Evolutionary conservation across 768 basidiomycete species (phyloP).

Genomic region (Mycena vitilis): DNA sequence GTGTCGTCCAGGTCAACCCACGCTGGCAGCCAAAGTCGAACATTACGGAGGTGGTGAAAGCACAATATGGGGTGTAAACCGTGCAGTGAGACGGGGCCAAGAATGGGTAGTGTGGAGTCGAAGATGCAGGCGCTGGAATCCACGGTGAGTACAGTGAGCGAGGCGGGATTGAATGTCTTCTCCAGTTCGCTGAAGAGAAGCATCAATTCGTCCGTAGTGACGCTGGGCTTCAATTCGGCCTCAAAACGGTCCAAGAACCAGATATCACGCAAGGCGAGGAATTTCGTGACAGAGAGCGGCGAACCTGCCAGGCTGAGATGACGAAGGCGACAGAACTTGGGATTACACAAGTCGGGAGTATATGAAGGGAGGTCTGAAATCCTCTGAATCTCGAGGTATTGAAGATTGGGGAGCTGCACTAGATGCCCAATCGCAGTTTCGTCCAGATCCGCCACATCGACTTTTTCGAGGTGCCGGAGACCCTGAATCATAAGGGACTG

Average conservation of each 20-base stretch:
- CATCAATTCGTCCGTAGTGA: background rate
- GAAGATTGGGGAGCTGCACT: background rate
- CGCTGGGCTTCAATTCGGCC: no score
- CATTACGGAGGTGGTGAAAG: no score
- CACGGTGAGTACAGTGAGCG: background rate
- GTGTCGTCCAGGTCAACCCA: background rate
- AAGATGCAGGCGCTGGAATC: background rate
- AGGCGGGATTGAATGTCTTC: background rate
- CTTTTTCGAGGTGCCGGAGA: background rate
- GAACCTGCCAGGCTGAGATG: background rate
- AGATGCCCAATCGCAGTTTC: background rate
- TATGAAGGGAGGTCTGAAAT: background rate
- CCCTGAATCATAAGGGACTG: background rate
- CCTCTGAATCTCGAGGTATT: background rate
- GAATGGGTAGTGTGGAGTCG: background rate
- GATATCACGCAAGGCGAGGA: background rate
- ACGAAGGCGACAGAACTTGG: background rate
- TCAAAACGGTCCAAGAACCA: background rate
- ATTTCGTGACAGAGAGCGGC: background rate
- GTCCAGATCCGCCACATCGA: background rate
- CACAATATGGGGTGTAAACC: background rate
- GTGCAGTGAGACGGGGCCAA: background rate
- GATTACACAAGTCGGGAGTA: background rate
- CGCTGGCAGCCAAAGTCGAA: background rate
- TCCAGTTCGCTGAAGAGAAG: background rate